phyloP scores from a whole-genome alignment of 768 basidiomycete species.

The Asterophora lycoperdoides region DNA sequence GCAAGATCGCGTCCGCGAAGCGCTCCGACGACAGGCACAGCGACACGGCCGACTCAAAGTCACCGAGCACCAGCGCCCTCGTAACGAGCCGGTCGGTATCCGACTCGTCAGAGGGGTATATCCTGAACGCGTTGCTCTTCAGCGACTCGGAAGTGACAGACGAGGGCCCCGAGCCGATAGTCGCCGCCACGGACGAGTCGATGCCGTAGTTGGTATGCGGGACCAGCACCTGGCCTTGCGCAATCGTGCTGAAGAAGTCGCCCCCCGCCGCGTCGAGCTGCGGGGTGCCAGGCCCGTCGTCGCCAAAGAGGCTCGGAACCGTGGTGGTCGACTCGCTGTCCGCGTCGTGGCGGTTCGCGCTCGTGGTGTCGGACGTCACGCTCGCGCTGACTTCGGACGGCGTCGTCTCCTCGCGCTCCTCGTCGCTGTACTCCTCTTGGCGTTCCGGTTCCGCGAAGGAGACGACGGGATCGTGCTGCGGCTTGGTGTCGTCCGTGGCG shows the following conservation, averaged over 20 bases:
- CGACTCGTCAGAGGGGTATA: slow-evolving; percentile 83
- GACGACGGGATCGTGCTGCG: slow-evolving; percentile 72
- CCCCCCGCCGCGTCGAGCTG: slow-evolving; percentile 61
- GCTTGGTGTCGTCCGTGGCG: slow-evolving; percentile 37
- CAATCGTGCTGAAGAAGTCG: slow-evolving; percentile 83
- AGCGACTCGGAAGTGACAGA: slow-evolving; percentile 70
- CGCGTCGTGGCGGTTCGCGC: slow-evolving; percentile 46
- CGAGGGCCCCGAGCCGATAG: slow-evolving; percentile 86
- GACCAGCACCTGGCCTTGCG: slow-evolving; percentile 51
- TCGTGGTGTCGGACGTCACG: slow-evolving; percentile 58
- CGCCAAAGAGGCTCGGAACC: slow-evolving; percentile 83
- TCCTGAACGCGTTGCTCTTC: slow-evolving; percentile 83
- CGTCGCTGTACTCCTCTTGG: slow-evolving; percentile 35
- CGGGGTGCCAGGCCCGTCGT: slow-evolving; percentile 66
- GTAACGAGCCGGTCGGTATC: slow-evolving; percentile 87
- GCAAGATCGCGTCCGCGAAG: slow-evolving; percentile 91
- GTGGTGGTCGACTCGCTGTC: slow-evolving; percentile 82
- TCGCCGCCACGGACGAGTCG: slow-evolving; percentile 93
- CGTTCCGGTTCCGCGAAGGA: slow-evolving; percentile 80
- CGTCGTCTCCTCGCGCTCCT: slow-evolving; percentile 47
- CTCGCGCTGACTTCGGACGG: slow-evolving; percentile 73
- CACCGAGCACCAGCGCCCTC: slow-evolving; percentile 92
- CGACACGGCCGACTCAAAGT: slow-evolving; percentile 88
- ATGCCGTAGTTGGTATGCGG: slow-evolving; percentile 77
- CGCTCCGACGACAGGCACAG: slow-evolving; percentile 86